Evolutionary conservation across 2,329 filamentous ascomycete genomes (phyloP).

Genomic region (Diaporthe velutina): DNA sequence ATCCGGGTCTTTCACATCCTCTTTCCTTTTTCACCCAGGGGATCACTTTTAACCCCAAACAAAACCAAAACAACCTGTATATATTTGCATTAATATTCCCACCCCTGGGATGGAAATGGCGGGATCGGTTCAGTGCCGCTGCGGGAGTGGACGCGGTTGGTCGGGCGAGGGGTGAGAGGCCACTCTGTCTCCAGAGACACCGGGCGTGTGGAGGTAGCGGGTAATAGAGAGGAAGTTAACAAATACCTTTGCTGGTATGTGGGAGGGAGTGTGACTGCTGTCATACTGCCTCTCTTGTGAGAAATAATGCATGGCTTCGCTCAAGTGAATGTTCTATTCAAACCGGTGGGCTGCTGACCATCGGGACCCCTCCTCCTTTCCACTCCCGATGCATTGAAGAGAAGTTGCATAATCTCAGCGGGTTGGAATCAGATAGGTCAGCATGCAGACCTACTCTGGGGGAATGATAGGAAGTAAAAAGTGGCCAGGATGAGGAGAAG

Average conservation of each 20-base stretch:
- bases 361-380: background rate
- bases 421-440: background rate
- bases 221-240: slow-evolving; percentile 26
- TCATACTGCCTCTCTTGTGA: background rate
- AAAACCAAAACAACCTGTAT: slow-evolving; percentile 31
- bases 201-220: slow-evolving; percentile 11
- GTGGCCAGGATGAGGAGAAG: background rate
- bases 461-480: background rate
- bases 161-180: background rate
- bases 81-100: slow-evolving; percentile 25
- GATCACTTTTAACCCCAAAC: background rate
- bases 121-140: slow-evolving; percentile 1
- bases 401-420: background rate
- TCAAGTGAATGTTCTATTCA: background rate
- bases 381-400: background rate
- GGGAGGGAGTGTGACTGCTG: background rate
- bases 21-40: background rate
- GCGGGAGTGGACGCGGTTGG: background rate
- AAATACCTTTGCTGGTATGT: background rate
- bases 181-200: background rate
- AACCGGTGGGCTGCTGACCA: too few relatives aligned
- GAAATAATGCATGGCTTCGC: background rate
- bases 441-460: too few relatives aligned
- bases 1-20: background rate
- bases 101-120: slow-evolving; percentile 19